Conservation (phyloP, 2,329 filamentous ascomycete species). For the Eurotiales sp. region DNA sequence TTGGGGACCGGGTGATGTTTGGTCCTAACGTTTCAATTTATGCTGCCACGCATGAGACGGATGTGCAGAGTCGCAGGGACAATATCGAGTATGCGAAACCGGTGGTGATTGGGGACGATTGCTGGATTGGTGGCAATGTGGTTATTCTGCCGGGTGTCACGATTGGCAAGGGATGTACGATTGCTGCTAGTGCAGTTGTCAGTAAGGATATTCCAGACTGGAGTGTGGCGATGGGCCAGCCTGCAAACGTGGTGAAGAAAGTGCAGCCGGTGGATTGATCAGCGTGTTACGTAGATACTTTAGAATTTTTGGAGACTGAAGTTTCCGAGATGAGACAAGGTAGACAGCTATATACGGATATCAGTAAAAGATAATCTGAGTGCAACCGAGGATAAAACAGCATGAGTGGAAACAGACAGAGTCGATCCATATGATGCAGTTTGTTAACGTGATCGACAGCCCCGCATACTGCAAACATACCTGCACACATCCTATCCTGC, state of each 20-base stretch:
- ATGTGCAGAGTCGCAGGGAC: conserved; percentile 46
- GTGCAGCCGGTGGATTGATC: conserved; percentile 11
- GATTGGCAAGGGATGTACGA: conserved; percentile 39
- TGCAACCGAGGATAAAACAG: no score
- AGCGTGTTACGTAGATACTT: not conserved
- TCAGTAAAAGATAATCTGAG: no score
- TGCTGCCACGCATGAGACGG: conserved; percentile 51
- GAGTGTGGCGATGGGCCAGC: conserved; percentile 16
- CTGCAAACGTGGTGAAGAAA: conserved; percentile 16
- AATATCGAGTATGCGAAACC: conserved; percentile 49
- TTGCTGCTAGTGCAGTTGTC: conserved; percentile 40
- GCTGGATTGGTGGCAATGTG: conserved; percentile 48
- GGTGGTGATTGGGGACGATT: conserved; percentile 47
- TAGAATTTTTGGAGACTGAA: no score
- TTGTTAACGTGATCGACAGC: no score
- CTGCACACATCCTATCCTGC: no score
- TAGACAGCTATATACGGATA: no score
- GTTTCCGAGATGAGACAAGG: no score
- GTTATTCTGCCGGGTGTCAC: conserved; percentile 42
- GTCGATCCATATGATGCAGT: no score
- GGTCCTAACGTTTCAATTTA: conserved; percentile 53
- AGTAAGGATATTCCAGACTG: conserved; percentile 27
- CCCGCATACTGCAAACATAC: no score
- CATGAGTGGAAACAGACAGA: no score
- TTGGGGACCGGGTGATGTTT: conserved; percentile 51